Evolutionary conservation across 441 rosid genomes (phyloP), one percentile per base, ranked within the genome.

Genomic region (Pelargonium myrrhifolium): DNA sequence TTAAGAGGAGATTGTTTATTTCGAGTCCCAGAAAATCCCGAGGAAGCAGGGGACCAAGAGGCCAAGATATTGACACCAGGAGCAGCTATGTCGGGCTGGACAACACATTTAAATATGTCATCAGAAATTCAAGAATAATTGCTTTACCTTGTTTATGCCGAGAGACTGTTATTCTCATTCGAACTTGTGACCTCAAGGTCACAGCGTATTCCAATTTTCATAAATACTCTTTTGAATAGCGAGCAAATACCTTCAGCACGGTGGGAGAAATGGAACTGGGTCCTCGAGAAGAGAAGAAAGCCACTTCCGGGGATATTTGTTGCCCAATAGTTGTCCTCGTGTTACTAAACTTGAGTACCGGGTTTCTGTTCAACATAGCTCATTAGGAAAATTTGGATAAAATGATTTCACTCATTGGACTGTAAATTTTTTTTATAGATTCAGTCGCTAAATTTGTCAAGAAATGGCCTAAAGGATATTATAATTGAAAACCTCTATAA

Each of bases 221-320:
- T 2, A 28, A 64, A 21, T 17, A 20, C 59, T 15, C 7, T 8
- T 49, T n/a, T 21, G n/a, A 20, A 58, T 37, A 64, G 1, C 3
- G 28, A 58, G 6, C 3, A 28, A 58, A n/a, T 74, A 86, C 96
- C 92, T 89, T 89, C 69, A 89, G 70, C 43, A 86, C 81, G 62
- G 84, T 75, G 14, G 91, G 87, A 59, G 91, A 85, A 49, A 87
- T 62, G 12, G 86, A 65, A 47, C 78, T 89, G 10, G 93, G 96
- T 18, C 96, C 96, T 15, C 92, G 81, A 65, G 91, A 81, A 60
- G 93, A 87, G 74, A 89, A 89, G 63, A 69, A 78, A 5, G 89
- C 86, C 40, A 87, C 71, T 62, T 77, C 82, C 9, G 90, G 93
- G 45, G 88, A 77, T 69, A 80, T 71, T 60, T 77, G 81, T 15